phyloP scores from a whole-genome alignment of 192 early-diverging fungal genomes.

The Linderina pennispora region DNA sequence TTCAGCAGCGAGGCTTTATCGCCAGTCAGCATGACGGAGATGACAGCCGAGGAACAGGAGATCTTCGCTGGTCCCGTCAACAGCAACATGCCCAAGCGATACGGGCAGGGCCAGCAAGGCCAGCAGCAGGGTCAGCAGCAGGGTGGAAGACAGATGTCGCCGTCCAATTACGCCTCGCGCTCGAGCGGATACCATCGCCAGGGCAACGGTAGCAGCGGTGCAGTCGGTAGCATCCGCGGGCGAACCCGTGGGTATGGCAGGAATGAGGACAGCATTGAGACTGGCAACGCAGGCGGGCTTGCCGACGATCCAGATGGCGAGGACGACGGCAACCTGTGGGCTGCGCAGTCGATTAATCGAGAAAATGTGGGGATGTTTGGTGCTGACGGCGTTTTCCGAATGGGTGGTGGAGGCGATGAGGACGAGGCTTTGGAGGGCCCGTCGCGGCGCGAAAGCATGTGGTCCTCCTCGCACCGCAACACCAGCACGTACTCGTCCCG shows the following conservation, averaged over 20 bases:
- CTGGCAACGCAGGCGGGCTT: conserved; percentile 4
- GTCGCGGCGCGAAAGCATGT: background rate
- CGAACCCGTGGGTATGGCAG: background rate
- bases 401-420: conserved; percentile 43
- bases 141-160: conserved; percentile 3
- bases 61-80: conserved; percentile 42
- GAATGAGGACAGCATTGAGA: background rate
- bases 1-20: conserved; percentile 52
- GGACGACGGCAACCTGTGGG: conserved; percentile 33
- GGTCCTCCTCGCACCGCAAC: background rate
- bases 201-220: background rate
- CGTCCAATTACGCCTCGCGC: conserved; percentile 15
- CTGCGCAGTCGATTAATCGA: conserved; percentile 52
- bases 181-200: background rate
- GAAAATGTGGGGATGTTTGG: conserved; percentile 61
- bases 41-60: conserved; percentile 60
- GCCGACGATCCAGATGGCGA: conserved; percentile 38
- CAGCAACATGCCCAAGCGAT: conserved; percentile 48
- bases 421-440: conserved; percentile 26
- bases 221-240: background rate
- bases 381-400: conserved; percentile 61
- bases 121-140: conserved; percentile 9
- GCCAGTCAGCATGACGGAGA: conserved; percentile 53
- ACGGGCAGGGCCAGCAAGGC: conserved; percentile 5
- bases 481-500: conserved; percentile 4